Percentiles rank a stretch among this genome's conserved stretches.
Conservation (phyloP, 371 early-diverging fungal species). For the Haplosporangium sp. region DNA sequence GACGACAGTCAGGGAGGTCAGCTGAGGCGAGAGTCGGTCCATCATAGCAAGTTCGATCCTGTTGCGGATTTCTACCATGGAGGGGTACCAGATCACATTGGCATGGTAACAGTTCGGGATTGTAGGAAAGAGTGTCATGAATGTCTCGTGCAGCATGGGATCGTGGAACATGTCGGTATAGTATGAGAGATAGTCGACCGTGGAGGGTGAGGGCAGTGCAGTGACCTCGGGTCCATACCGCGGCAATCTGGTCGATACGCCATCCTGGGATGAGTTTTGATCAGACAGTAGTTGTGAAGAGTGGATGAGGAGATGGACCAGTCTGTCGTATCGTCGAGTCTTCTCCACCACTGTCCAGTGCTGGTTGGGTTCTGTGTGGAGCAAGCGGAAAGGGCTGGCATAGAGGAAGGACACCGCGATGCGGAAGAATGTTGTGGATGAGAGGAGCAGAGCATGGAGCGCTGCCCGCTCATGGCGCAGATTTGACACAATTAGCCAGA, state of each 20-base stretch:
- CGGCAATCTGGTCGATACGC: conserved; percentile 14
- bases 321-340: conserved; percentile 31
- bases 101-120: conserved; percentile 51
- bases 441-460: conserved; percentile 34
- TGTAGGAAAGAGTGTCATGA: conserved; percentile 51
- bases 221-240: conserved; percentile 47
- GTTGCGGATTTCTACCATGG: conserved; percentile 46
- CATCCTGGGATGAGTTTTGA: background rate
- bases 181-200: conserved; percentile 46
- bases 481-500: conserved; percentile 41
- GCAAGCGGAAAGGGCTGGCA: conserved; percentile 40
- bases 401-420: conserved; percentile 48
- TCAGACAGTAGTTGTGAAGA: conserved; percentile 29
- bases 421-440: conserved; percentile 36
- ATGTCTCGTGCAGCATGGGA: conserved; percentile 49
- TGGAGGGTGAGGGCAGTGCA: conserved; percentile 31
- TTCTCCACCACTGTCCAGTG: conserved; percentile 35
- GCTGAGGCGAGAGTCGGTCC: conserved; percentile 28
- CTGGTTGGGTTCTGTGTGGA: conserved; percentile 32
- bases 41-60: conserved; percentile 50
- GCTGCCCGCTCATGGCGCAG: conserved; percentile 38
- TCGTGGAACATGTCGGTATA: conserved; percentile 52
- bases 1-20: conserved; percentile 28
- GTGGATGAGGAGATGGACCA: conserved; percentile 42
- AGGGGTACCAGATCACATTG: conserved; percentile 39